These are phyloP conservation scores for Chytridium lagenaria DNA, from an alignment of 371 early-diverging fungal genomes.

Conservation along the genomic window DNA sequence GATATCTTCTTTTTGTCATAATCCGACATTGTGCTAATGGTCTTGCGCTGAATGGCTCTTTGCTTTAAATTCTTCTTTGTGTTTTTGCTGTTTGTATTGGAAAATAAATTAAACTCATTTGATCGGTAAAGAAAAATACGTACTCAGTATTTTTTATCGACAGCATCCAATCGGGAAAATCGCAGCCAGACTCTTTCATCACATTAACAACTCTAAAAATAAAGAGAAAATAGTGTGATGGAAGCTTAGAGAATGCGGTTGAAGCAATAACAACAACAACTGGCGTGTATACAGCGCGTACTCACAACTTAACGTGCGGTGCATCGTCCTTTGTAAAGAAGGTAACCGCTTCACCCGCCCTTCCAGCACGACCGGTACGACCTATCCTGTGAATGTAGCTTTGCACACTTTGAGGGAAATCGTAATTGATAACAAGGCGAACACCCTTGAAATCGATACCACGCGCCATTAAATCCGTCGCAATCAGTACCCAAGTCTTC, in stretches of 20 bases:
- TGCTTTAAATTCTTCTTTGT: slow-evolving; percentile 70
- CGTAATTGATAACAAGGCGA: slow-evolving; percentile 91
- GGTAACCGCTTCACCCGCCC: slow-evolving; percentile 89
- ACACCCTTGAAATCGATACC: slow-evolving; percentile 93
- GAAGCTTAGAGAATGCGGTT: slow-evolving; percentile 32
- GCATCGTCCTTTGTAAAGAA: slow-evolving; percentile 95
- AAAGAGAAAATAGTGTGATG: slow-evolving; percentile 32
- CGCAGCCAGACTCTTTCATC: slow-evolving; percentile 93
- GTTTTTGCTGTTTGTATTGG: slow-evolving; percentile 44
- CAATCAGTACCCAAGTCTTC: slow-evolving; percentile 92
- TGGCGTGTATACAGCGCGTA: no score
- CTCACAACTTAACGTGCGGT: slow-evolving; percentile 76
- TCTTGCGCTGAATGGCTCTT: slow-evolving; percentile 68
- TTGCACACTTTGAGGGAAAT: slow-evolving; percentile 92
- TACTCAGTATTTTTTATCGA: slow-evolving; percentile 77
- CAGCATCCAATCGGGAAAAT: slow-evolving; percentile 97
- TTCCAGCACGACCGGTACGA: slow-evolving; percentile 98
- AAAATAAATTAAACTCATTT: neutral
- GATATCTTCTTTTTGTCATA: slow-evolving; percentile 59
- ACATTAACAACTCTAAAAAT: slow-evolving; percentile 85
- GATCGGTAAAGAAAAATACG: neutral
- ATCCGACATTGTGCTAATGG: slow-evolving; percentile 68
- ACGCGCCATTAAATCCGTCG: slow-evolving; percentile 94
- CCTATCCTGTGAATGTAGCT: slow-evolving; percentile 98
- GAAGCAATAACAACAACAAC: no score